Conservation (phyloP, 2,329 filamentous ascomycete species). For the Neopestalotiopsis sp. region DNA sequence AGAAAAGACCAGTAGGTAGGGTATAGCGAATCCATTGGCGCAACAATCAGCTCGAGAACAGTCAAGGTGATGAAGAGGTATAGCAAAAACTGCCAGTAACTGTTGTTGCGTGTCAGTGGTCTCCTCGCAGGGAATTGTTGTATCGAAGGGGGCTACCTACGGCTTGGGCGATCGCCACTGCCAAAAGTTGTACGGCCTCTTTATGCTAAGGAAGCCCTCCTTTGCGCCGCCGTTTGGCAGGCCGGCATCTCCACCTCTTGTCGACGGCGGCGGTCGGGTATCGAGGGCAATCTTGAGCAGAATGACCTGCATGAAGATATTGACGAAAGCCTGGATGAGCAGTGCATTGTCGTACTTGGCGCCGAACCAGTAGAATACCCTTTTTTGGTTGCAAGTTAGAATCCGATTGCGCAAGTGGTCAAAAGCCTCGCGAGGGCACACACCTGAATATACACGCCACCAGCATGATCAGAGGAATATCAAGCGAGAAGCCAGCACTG, state of each 20-base stretch:
- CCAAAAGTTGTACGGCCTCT: conserved; percentile 80
- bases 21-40: conserved; percentile 62
- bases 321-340: conserved; percentile 68
- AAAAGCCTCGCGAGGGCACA: conserved; percentile 21
- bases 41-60: conserved; percentile 70
- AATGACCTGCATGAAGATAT: conserved; percentile 66
- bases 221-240: conserved; percentile 65
- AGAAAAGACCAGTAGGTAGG: conserved; percentile 68
- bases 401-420: conserved; percentile 17
- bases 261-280: conserved; percentile 63
- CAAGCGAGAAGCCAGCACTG: conserved; percentile 71
- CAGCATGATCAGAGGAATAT: conserved; percentile 76
- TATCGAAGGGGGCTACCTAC: conserved; percentile 42
- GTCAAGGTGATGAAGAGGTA: conserved; percentile 69
- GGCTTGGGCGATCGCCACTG: conserved; percentile 77
- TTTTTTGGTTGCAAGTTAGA: conserved; percentile 33
- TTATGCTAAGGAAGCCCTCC: conserved; percentile 44
- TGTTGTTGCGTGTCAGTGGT: conserved; percentile 30
- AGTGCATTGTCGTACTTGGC: conserved; percentile 68
- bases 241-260: conserved; percentile 64
- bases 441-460: conserved; percentile 70
- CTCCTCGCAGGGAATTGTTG: background rate
- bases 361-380: conserved; percentile 74
- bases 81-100: conserved; percentile 79
- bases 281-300: conserved; percentile 73